These are phyloP conservation scores for Quercus ilex DNA, from an alignment of 306 rosid species.

Conservation along the genomic window DNA sequence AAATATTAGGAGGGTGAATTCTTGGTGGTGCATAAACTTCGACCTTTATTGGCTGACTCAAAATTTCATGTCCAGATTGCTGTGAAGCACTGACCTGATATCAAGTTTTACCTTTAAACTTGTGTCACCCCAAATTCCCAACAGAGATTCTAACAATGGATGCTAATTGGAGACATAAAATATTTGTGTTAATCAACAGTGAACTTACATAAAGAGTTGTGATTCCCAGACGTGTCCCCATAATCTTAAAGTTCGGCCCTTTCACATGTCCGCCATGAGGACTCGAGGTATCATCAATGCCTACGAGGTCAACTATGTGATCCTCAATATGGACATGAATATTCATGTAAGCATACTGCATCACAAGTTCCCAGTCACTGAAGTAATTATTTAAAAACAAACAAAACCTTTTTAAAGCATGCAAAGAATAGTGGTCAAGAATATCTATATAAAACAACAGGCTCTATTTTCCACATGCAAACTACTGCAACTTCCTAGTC, in stretches of 20 bases:
- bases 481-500: slow-evolving; percentile 7
- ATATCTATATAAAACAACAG: slow-evolving; percentile 4
- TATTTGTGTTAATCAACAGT: neutral
- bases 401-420: neutral
- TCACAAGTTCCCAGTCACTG: slow-evolving; percentile 29
- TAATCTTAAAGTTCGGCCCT: slow-evolving; percentile 57
- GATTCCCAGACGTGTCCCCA: slow-evolving; percentile 69
- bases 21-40: slow-evolving; percentile 89
- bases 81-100: slow-evolving; percentile 70
- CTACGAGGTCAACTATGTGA: slow-evolving; percentile 63
- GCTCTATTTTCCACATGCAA: slow-evolving; percentile 19
- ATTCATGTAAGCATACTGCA: slow-evolving; percentile 84
- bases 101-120: slow-evolving; percentile 29
- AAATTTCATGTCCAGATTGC: slow-evolving; percentile 63
- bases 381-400: slow-evolving; percentile 1
- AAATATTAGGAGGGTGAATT: slow-evolving; percentile 62
- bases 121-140: slow-evolving; percentile 11
- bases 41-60: slow-evolving; percentile 67
- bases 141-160: slow-evolving; percentile 9
- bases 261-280: slow-evolving; percentile 38
- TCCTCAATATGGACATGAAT: slow-evolving; percentile 81
- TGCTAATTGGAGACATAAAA: slow-evolving; percentile 17
- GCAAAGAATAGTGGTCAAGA: slow-evolving; percentile 9
- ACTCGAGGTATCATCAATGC: slow-evolving; percentile 35
- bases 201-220: slow-evolving; percentile 77